A percentile compares a stretch with the other conserved stretches of the same genome.
Evolutionary conservation across 805 yeast genomes (phyloP).

Genomic region (Blastobotrys americana): DNA sequence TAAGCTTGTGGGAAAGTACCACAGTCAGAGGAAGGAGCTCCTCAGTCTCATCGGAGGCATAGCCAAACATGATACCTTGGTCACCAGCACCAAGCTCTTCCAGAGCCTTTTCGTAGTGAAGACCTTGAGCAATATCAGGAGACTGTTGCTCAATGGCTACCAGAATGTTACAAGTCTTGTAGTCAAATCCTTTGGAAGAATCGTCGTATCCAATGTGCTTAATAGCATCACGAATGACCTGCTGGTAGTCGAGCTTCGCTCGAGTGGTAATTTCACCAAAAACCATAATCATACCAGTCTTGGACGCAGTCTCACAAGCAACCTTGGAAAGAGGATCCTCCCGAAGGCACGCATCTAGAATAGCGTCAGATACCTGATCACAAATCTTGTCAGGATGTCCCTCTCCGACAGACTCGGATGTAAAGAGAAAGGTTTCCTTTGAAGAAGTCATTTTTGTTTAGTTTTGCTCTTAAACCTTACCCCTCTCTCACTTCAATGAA

Average conservation of each 20-base stretch:
- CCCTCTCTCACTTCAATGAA: too few relatives aligned
- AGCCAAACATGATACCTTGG: conserved; percentile 99
- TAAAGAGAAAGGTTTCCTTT: conserved; percentile 46
- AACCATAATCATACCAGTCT: conserved; percentile 99
- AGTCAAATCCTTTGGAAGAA: conserved; percentile 95
- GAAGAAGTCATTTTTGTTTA: conserved; percentile 29
- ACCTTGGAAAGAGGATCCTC: conserved; percentile 97
- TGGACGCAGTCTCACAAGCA: conserved; percentile 98
- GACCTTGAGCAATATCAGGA: conserved; percentile 98
- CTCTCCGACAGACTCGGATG: conserved; percentile 66
- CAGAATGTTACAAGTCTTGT: conserved; percentile 97
- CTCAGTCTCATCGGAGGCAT: conserved; percentile 98
- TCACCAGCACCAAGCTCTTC: conserved; percentile 99
- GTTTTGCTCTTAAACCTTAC: too few relatives aligned
- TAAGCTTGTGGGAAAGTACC: conserved; percentile 88
- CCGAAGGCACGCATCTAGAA: conserved; percentile 92
- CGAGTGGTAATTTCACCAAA: conserved; percentile 99
- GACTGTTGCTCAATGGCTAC: conserved; percentile 99
- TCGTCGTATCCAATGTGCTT: conserved; percentile 97
- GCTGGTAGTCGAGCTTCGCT: conserved; percentile 93
- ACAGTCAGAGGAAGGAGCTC: conserved; percentile 95
- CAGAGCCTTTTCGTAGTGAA: conserved; percentile 87
- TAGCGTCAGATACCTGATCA: conserved; percentile 98
- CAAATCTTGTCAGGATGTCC: conserved; percentile 59
- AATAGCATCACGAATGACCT: conserved; percentile 95